Evolutionary conservation across 257 asterid species (phyloP), one percentile per base, ranked within the genome.

Genomic region (Lycium barbarum): DNA sequence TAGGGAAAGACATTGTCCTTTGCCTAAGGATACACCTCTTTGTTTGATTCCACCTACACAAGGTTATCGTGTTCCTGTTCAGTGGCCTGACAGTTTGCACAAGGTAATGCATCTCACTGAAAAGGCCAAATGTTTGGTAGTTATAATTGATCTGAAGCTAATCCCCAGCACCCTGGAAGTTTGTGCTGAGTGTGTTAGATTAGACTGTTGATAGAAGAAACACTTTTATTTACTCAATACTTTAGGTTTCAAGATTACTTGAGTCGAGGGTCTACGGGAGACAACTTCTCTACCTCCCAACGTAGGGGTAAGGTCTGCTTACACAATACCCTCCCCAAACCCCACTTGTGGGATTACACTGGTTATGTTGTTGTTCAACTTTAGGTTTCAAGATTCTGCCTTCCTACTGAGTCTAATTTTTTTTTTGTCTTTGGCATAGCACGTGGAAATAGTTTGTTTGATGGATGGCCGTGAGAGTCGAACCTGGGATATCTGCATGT

Each of bases 1-100:
- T 20, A 89, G 99, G 90, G 99, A 97, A 86, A 92, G 99, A 89
- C 99, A 97, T 94, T 97, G 99, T 84, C 99, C 99, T 4, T 85
- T 80, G 10, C 89, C 92, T 53, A 91, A 93, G 87, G 93, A 93
- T 53, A 91, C 94, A 49, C 97, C 97, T 68, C 94, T 97, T 45
- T 97, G 99, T 85, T 93, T 97, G 96, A 92, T 95, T 92, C 99
- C 99, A 20, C 92, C 97, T 66, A 97, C 99, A 3, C 76, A 87
- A 22, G 99, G 97, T 54, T 97, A 97, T 84, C 90, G 91, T 84
- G 92, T 97, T 65, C 82, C 98, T 0, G 98, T 97, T 78, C 94
- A 89, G 82, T 97, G 99, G 98, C 99, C 98, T 26, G 96, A 94
- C 53, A 97, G 99, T 84, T 89, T 97, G 93, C 90, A 92, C 54